phyloP scores from a whole-genome alignment of 2,329 filamentous ascomycete genomes.

The Fusarium udum region DNA sequence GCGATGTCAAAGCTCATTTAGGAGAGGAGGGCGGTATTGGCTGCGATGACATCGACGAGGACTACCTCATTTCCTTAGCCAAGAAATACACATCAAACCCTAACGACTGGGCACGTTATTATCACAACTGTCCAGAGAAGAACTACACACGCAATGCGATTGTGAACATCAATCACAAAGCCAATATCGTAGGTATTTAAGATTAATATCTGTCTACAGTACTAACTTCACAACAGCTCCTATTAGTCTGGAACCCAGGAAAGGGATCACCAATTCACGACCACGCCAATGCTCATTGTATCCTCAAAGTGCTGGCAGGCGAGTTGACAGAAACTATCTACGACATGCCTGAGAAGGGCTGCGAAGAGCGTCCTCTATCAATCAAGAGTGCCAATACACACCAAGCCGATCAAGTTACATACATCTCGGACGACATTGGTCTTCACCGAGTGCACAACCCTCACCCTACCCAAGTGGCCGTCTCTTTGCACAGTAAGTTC shows the following conservation, averaged over 20 bases:
- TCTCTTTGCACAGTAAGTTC: conserved; percentile 4
- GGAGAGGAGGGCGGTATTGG: conserved; percentile 3
- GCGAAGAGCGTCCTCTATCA: background rate
- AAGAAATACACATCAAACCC: conserved; percentile 8
- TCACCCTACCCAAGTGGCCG: conserved; percentile 11
- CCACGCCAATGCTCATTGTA: conserved; percentile 15
- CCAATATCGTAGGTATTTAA: background rate
- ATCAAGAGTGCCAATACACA: background rate
- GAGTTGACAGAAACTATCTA: conserved; percentile 13
- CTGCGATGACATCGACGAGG: conserved; percentile 6
- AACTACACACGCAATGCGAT: conserved; percentile 10
- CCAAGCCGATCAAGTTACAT: conserved; percentile 9
- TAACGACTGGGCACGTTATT: conserved; percentile 8
- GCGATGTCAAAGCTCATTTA: background rate
- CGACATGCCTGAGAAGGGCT: background rate
- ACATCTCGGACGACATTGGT: conserved; percentile 12
- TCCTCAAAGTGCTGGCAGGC: conserved; percentile 7
- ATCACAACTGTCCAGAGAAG: conserved; percentile 12
- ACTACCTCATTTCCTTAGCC: background rate
- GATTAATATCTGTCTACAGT: rapidly evolving
- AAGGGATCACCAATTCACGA: conserved; percentile 15
- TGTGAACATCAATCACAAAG: conserved; percentile 7
- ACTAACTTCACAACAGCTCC: background rate
- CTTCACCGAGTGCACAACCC: conserved; percentile 14
- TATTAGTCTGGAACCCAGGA: conserved; percentile 15